These are phyloP conservation scores for Babesia ovata DNA, from an alignment of 169 alveolate species.

Conservation along the genomic window DNA sequence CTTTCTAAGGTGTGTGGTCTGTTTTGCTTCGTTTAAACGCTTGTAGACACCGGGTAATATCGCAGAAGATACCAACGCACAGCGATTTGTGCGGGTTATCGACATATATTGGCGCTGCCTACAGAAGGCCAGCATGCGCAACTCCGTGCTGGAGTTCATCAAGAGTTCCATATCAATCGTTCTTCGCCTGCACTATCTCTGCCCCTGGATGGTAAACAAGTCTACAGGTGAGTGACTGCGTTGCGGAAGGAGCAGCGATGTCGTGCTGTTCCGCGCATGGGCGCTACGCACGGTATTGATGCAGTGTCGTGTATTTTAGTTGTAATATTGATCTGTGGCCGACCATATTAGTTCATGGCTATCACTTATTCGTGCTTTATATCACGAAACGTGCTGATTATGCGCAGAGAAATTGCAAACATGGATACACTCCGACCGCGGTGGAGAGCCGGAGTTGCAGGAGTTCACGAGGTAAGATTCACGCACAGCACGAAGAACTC, in stretches of 20 bases:
- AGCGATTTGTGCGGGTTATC: not conserved
- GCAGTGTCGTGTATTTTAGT: no score
- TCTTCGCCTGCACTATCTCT: constrained; percentile 22
- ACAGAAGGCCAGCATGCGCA: not conserved
- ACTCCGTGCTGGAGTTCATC: constrained; percentile 4
- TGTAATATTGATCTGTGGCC: no score
- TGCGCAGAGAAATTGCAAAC: constrained; percentile 23
- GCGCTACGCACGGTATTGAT: no score
- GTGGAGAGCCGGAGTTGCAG: constrained; percentile 6
- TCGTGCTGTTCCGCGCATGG: no score
- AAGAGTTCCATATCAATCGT: constrained; percentile 21
- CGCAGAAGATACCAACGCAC: constrained; percentile 22
- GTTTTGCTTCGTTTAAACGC: no score
- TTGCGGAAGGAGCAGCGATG: not conserved
- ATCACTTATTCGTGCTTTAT: no score
- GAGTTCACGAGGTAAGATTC: constrained; percentile 16
- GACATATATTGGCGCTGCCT: constrained; percentile 17
- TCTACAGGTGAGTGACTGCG: constrained; percentile 22
- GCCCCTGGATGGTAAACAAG: constrained; percentile 43
- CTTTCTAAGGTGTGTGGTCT: constrained; percentile 22
- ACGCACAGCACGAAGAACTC: not conserved
- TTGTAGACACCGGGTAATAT: constrained; percentile 1
- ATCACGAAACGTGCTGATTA: not conserved
- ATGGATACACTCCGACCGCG: constrained; percentile 22
- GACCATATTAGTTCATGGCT: no score